Percentiles rank a stretch among this genome's conserved stretches.
Evolutionary conservation across 495 filamentous ascomycete genomes (phyloP).

Genomic region (Penicillium waksmanii): DNA sequence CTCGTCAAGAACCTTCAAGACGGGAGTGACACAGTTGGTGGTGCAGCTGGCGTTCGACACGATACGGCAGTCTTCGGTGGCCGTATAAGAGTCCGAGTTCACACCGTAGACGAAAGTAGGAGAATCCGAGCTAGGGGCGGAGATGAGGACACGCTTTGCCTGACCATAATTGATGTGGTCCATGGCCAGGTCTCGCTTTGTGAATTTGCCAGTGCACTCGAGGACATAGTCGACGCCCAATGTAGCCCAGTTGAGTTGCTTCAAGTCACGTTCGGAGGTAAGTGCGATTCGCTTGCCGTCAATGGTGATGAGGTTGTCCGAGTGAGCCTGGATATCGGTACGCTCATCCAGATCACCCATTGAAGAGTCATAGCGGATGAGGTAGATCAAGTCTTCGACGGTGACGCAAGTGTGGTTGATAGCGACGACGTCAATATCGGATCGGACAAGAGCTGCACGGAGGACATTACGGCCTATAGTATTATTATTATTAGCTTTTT

Average conservation of each 20-base stretch:
- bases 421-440: conserved; percentile 37
- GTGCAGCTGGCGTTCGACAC: conserved; percentile 43
- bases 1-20: conserved; percentile 37
- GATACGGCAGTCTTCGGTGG: conserved; percentile 31
- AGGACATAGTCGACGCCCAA: conserved; percentile 40
- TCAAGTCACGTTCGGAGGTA: conserved; percentile 40
- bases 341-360: conserved; percentile 36
- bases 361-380: conserved; percentile 42
- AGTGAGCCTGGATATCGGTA: conserved; percentile 31
- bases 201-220: conserved; percentile 44
- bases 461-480: conserved; percentile 39
- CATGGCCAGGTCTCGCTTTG: conserved; percentile 35
- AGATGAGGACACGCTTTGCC: conserved; percentile 42
- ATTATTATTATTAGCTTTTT: not conserved
- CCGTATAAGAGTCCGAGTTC: conserved; percentile 32
- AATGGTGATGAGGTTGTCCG: conserved; percentile 33
- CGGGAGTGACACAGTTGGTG: conserved; percentile 41
- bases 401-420: conserved; percentile 43
- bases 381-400: conserved; percentile 42
- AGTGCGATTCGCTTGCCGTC: conserved; percentile 32
- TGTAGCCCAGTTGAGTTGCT: conserved; percentile 37
- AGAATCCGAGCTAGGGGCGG: conserved; percentile 39
- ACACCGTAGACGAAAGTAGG: conserved; percentile 43
- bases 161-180: conserved; percentile 36
- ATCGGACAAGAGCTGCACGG: conserved; percentile 36